Evolutionary conservation across 805 yeast species (phyloP), one percentile per base, ranked within the genome.

Genomic region (Myxozyma neotropica): DNA sequence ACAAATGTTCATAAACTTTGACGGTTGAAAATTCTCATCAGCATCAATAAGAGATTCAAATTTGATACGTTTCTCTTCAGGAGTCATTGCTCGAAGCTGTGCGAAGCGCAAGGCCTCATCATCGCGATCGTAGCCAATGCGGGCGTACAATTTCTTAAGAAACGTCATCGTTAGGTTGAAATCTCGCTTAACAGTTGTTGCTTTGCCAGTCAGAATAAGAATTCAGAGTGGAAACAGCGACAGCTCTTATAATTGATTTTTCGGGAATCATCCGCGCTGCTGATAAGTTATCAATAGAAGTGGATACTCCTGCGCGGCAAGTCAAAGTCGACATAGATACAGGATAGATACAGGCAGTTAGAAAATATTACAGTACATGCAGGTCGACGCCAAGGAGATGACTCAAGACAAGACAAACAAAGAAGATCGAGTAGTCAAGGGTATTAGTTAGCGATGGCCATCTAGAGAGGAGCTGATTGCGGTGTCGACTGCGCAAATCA

Each of bases 131-230:
- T 46, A 54, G 52, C 57, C 38, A 10, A 35, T 40, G 3, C 81
- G 83, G 7, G 66, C 61, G 65, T 79, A 75, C 4, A 75, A 75
- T 24, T 72, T 71, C 38, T 71, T 70, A 19, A 81, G 65, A 53
- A 81, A 74, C 45, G 13, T 17, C 50, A 31, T 46, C 12, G 48
- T 23, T n/a, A n/a, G n/a, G n/a, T n/a, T n/a, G n/a, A n/a, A n/a
- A n/a, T n/a, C n/a, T n/a, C n/a, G n/a, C n/a, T n/a, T n/a, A n/a
- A n/a, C n/a, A n/a, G n/a, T n/a, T n/a, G n/a, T n/a, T n/a, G n/a
- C n/a, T n/a, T n/a, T n/a, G n/a, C n/a, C n/a, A n/a, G n/a, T n/a
- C n/a, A n/a, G n/a, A n/a, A n/a, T n/a, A n/a, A n/a, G n/a, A n/a
- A n/a, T n/a, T n/a, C n/a, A n/a, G n/a, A n/a, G n/a, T n/a, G n/a